Base-by-base conservation (phyloP, 2,329 filamentous ascomycete species). In the Hymenoscyphus fraxineus region DNA sequence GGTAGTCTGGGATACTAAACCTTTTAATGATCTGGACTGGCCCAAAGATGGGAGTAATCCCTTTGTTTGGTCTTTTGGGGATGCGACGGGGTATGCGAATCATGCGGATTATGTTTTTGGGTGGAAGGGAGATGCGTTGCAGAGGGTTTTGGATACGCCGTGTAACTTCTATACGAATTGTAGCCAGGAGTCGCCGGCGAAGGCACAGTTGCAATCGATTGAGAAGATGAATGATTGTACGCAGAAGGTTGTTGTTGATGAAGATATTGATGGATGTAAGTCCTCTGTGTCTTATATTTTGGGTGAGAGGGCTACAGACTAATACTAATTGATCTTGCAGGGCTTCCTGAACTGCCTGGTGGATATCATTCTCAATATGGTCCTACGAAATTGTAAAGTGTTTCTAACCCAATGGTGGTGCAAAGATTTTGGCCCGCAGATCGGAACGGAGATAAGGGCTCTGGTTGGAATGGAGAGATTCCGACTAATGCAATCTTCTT, bases 101-200 rank as follows among this genome's bases (percentile, higher is more conserved):
- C 80, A 83, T 72, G 81, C 80, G 27, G 81, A 83, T 73, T 83
- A 83, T 71, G 73, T 82, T 65, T 82, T 82, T 71, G 80, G 80
- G 64, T 82, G 80, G 80, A 78, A 82, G 71, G 79, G 76, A 64
- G 75, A 82, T 71, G 74, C 78, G 9, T 77, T 83, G 54, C 81
- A 83, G 73, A 78, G 75, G 74, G 78, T 79, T 70, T 80, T 81
- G 78, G 79, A 81, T 74, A 78, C 77, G 67, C 70, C 68, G 66
- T 81, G 79, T 74, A 38, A 58, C n/a, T 58, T 58, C 10, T 79
- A 80, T 71, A 76, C 80, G 41, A 79, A 82, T 78, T 80, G 81
- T 72, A 68, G 77, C 35, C 44, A 51, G 19, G 44, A 51, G 44
- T 19, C 19, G 2, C 44, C 44, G 19, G 44, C 44, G 9, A 51